Percentiles rank a stretch among this genome's conserved stretches.
phyloP scores from a whole-genome alignment of 179 eudicot species.

The Drosera spatulata region DNA sequence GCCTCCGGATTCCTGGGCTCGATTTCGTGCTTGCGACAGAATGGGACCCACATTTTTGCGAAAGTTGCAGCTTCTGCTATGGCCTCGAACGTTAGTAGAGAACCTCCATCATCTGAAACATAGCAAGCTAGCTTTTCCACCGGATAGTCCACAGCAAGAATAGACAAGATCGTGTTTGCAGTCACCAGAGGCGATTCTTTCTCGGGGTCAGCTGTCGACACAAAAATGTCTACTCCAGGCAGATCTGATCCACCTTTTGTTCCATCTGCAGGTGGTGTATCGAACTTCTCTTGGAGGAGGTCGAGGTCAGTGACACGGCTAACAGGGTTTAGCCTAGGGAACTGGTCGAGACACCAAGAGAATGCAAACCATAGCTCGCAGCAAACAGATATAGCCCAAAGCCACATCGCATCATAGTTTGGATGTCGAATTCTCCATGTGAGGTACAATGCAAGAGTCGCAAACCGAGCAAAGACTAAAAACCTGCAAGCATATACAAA shows the following conservation, averaged over 20 bases:
- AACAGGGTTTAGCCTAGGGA: slow-evolving; percentile 83
- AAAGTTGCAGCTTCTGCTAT: slow-evolving; percentile 91
- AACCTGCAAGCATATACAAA: slow-evolving; percentile 29
- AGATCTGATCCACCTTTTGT: slow-evolving; percentile 83
- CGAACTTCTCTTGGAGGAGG: slow-evolving; percentile 69
- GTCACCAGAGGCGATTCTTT: slow-evolving; percentile 94
- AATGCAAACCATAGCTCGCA: slow-evolving; percentile 92
- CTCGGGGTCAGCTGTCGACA: slow-evolving; percentile 90
- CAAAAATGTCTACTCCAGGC: slow-evolving; percentile 83
- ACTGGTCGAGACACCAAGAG: slow-evolving; percentile 85
- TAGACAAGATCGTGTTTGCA: slow-evolving; percentile 83
- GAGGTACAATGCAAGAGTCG: slow-evolving; percentile 54
- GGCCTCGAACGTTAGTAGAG: slow-evolving; percentile 80
- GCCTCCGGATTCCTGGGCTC: slow-evolving; percentile 92
- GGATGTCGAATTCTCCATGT: slow-evolving; percentile 80
- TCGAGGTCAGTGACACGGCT: slow-evolving; percentile 64
- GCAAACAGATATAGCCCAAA: slow-evolving; percentile 81
- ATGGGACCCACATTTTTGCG: slow-evolving; percentile 80
- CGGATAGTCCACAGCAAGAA: slow-evolving; percentile 90
- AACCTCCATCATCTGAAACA: slow-evolving; percentile 85
- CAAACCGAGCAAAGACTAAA: slow-evolving; percentile 58
- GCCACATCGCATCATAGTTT: slow-evolving; percentile 86
- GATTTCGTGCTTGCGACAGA: slow-evolving; percentile 67
- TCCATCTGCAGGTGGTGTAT: slow-evolving; percentile 58
- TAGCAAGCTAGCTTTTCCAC: slow-evolving; percentile 85